A percentile compares a stretch with the other conserved stretches of the same genome.
phyloP scores from a whole-genome alignment of 176 grass and related monocot genomes.

The Bromus sterilis region DNA sequence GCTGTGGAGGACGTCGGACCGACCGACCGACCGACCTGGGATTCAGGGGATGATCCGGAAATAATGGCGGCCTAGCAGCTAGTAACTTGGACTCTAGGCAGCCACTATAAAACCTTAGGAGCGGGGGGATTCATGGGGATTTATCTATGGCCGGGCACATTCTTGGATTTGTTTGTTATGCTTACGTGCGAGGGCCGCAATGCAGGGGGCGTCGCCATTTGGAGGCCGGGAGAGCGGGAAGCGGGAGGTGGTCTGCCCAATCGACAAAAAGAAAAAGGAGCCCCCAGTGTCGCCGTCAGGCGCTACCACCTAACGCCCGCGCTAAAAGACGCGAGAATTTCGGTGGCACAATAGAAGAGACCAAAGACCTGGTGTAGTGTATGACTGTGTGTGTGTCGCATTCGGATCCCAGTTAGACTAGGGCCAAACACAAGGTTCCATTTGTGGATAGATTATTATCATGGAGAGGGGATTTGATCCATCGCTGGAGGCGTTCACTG shows the following conservation, averaged over 20 bases:
- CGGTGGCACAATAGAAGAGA: neutral
- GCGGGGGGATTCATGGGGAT: neutral
- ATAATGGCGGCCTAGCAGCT: neutral
- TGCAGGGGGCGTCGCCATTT: neutral
- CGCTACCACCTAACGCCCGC: neutral
- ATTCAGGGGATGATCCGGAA: slow-evolving; percentile 21
- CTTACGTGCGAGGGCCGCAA: slow-evolving; percentile 3
- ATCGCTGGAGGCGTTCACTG: too few species aligned
- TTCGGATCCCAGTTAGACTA: neutral
- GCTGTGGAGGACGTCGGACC: too few species aligned
- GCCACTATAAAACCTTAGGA: neutral
- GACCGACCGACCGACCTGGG: slow-evolving; percentile 8
- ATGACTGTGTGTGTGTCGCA: neutral
- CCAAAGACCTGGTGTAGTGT: neutral
- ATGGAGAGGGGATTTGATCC: too few species aligned
- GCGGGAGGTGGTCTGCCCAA: neutral
- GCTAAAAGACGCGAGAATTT: slow-evolving; percentile 23
- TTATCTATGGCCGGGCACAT: neutral
- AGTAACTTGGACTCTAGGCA: neutral
- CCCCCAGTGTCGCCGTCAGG: slow-evolving; percentile 25
- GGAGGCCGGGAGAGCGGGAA: neutral
- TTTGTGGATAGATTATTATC: neutral
- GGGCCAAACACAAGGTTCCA: neutral
- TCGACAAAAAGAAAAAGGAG: neutral
- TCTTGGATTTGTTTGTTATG: neutral